phyloP scores from a whole-genome alignment of 2,329 filamentous ascomycete genomes.

The Fusarium sp. region DNA sequence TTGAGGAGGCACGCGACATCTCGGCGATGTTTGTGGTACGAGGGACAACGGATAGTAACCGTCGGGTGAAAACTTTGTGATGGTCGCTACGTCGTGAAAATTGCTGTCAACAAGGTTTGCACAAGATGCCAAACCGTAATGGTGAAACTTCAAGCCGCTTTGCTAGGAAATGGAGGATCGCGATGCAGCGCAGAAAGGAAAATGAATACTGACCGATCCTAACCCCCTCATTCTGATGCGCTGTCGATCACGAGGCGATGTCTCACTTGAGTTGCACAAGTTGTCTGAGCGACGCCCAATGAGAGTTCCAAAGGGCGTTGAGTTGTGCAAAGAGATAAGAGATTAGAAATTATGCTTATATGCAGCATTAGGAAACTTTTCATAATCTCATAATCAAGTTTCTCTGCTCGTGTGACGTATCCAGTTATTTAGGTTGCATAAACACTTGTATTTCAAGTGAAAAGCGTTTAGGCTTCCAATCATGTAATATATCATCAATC shows the following conservation, averaged over 20 bases:
- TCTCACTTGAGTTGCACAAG: constrained; percentile 10
- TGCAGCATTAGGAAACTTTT: not conserved
- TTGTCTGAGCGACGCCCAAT: not conserved
- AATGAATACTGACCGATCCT: not conserved
- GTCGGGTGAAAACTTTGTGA: accelerated
- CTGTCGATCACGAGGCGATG: constrained; percentile 7
- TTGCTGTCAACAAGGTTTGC: not conserved
- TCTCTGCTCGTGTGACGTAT: not conserved
- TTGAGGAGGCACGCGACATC: not conserved
- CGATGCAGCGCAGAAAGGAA: accelerated
- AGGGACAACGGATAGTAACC: not conserved
- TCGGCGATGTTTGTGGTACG: not conserved
- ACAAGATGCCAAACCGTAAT: accelerated
- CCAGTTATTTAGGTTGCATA: too few relatives aligned
- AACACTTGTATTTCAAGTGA: not conserved
- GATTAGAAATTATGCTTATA: not conserved
- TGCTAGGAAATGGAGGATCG: too few relatives aligned
- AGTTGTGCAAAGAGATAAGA: not conserved
- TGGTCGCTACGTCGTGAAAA: accelerated
- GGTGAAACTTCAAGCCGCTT: not conserved
- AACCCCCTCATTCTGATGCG: not conserved
- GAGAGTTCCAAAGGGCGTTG: not conserved
- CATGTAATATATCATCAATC: accelerated
- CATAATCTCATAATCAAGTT: not conserved
- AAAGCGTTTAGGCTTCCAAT: accelerated